Evolutionary conservation across 2,329 filamentous ascomycete species (phyloP).

Genomic region (Aspergillus pseudoterreus): DNA sequence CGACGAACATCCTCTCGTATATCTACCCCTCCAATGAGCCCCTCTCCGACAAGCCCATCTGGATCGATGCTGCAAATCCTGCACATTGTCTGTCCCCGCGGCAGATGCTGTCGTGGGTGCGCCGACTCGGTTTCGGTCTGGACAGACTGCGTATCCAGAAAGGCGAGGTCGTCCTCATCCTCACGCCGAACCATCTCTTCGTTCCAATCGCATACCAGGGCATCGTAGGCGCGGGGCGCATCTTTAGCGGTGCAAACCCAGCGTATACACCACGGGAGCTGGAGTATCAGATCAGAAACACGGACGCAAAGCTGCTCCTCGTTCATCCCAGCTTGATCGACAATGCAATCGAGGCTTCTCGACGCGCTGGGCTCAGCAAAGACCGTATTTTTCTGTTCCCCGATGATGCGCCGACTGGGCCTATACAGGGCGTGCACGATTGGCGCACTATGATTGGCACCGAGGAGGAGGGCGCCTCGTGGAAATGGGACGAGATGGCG

Average conservation of each 20-base stretch:
- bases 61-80: constrained; percentile 9
- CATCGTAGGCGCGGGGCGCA: constrained; percentile 8
- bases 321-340: constrained; percentile 4
- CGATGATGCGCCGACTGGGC: neutral
- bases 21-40: constrained; percentile 8
- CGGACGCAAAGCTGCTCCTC: constrained; percentile 1
- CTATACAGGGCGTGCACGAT: neutral
- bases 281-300: constrained; percentile 8
- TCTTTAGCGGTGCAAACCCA: constrained; percentile 10
- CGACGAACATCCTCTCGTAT: constrained; percentile 10
- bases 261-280: constrained; percentile 6
- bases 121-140: constrained; percentile 8
- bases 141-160: constrained; percentile 1
- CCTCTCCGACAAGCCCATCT: constrained; percentile 7
- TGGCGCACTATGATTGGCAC: constrained; percentile 7
- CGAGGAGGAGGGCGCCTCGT: constrained; percentile 1
- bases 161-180: constrained; percentile 8
- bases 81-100: constrained; percentile 7
- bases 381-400: constrained; percentile 8
- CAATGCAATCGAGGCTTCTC: constrained; percentile 1
- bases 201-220: constrained; percentile 10
- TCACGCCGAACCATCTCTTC: constrained; percentile 10
- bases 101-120: constrained; percentile 8
- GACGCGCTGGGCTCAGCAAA: constrained; percentile 1
- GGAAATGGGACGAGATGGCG: constrained; percentile 8